Evolutionary conservation across 768 basidiomycete genomes (phyloP), one percentile per base, ranked within the genome.

Genomic region (Trametes elegans): DNA sequence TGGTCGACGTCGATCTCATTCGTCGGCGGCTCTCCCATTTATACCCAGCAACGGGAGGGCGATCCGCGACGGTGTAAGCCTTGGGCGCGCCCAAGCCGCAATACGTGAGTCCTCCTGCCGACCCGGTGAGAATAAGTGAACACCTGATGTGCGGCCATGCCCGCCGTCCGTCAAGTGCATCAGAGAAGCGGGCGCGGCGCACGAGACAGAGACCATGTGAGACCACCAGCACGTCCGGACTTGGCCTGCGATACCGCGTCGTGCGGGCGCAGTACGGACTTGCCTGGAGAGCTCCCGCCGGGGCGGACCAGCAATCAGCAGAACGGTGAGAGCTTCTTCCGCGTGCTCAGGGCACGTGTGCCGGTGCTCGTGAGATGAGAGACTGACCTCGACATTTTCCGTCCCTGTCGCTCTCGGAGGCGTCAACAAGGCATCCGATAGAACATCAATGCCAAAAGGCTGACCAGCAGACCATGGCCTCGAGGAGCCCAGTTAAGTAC

Each of bases 241-340:
- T 47, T 23, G 23, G 11, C 7, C 21, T 36, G 34, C 46, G 46
- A 47, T 47, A 47, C 32, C 43, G 21, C 10, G 4, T 2, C 26
- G 32, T n/a, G 44, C 52, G 52, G 52, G 35, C 18, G 24, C 39
- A 46, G 34, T n/a, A 28, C 26, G 52, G 52, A 24, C 14, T 36
- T 45, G 35, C 5, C 24, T 35, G 32, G 51, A 14, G 7, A 13
- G 21, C 7, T 34, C 41, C 32, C 42, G 51, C 41, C 51, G 51
- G 32, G 5, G 11, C 16, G 41, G 40, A 40, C 11, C 39, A n/a
- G n/a, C 38, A 50, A 23, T 16, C 0, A 16, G 5, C 10, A 26
- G 6, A 19, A n/a, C 3, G 18, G 14, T 41, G 48, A 21, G 48
- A 39, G 48, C 34, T 40, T 49, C 27, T 19, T 16, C 32, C 40